These are phyloP conservation scores for Aspergillus vadensis DNA, from an alignment of 2,329 filamentous ascomycete species.

Conservation along the genomic window DNA sequence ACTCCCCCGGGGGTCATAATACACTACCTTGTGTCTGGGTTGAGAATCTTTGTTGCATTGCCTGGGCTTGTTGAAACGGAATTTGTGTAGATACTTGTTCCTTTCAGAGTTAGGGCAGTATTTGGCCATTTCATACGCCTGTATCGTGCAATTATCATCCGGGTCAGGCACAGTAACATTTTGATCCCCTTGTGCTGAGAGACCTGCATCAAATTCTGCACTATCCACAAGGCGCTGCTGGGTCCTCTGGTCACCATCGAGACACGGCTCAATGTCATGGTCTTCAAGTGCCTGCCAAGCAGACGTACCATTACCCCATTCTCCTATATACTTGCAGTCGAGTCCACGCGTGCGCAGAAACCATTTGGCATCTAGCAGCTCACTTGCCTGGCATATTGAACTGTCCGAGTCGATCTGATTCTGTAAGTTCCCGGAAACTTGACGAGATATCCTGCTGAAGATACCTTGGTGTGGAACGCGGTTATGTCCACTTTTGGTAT, in stretches of 20 bases:
- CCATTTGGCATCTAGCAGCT: slow-evolving; percentile 34
- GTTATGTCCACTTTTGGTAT: slow-evolving; percentile 28
- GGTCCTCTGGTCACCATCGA: not conserved
- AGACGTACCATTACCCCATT: slow-evolving; percentile 35
- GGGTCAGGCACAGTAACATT: not conserved
- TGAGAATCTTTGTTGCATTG: not conserved
- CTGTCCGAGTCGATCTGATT: slow-evolving; percentile 23
- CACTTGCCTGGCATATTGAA: slow-evolving; percentile 31
- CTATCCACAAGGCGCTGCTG: not conserved
- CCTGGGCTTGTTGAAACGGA: not conserved
- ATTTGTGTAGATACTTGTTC: too few relatives aligned
- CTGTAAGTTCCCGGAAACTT: slow-evolving; percentile 19
- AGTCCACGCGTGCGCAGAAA: slow-evolving; percentile 35
- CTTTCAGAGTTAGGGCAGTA: not conserved
- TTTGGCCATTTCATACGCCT: not conserved
- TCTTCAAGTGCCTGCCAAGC: slow-evolving; percentile 4
- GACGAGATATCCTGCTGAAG: slow-evolving; percentile 29
- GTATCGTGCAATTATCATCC: too few relatives aligned
- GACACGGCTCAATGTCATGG: not conserved
- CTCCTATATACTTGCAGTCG: slow-evolving; percentile 32
- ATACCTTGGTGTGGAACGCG: slow-evolving; percentile 31
- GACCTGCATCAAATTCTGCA: not conserved
- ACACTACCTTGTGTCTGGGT: not conserved
- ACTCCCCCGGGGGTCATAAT: not conserved
- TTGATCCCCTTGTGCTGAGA: not conserved